Evolutionary conservation across 1,139 yeast genomes (phyloP), one percentile per base, ranked within the genome.

Genomic region (Scheffersomyces titani): DNA sequence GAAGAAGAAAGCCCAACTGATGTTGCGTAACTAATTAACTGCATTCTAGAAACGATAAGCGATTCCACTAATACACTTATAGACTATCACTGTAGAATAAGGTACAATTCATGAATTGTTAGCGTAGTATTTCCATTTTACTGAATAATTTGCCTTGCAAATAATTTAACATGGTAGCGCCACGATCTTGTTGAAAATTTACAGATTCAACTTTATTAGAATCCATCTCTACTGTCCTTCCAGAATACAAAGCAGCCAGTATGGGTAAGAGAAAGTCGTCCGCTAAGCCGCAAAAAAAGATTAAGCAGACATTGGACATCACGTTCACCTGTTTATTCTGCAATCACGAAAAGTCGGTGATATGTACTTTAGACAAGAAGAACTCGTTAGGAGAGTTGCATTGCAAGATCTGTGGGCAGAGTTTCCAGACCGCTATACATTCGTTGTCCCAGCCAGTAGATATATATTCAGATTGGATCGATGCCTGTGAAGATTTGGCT

Each of bases 401-500:
- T 60, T 94, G 99, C 72, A 94, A 94, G 71, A 90, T 93, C 36
- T 94, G 99, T 71, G 98, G 98, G 0, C 98, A 94, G 70, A 85
- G 86, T 52, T 96, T 94, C 77, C 98, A 93, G 71, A 87, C 97
- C 3, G 85, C 94, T 52, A 92, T 93, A 64, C 92, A 92, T 71
- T 86, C 89, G 51, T 78, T 89, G 56, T 86, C 92, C 0, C 93
- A 89, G 59, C 97, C 99, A 0, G 93, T 94, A 49, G 99, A 94
- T 72, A 91, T 94, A 22, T 94, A 94, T 70, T 90, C 97, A 53
- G 99, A 93, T 70, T 94, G 99, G 99, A 92, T 92, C 57, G 99
- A 94, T 77, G 99, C 98, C 1, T 94, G 97, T 70, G 99, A 94
- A 68, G 97, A 96, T 54, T 96, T 94, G 59, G 96, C 96, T 49